Percentiles rank a stretch among this genome's conserved stretches.
These are phyloP conservation scores for Eucalyptus erythrocorys DNA, from an alignment of 345 rosid species.

Conservation along the genomic window DNA sequence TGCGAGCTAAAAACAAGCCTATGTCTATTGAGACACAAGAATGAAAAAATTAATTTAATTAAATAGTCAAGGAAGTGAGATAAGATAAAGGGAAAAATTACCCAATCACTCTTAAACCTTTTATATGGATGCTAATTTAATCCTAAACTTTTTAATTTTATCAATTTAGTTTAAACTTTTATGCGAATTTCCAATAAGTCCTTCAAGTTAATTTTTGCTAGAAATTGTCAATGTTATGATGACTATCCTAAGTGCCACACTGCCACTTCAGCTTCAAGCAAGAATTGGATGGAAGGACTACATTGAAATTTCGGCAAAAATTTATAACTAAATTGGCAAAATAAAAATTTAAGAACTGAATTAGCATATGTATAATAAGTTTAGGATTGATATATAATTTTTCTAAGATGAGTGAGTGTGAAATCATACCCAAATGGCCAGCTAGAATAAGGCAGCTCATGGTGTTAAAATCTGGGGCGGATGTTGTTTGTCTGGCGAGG, in stretches of 20 bases:
- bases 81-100: not conserved
- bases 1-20: not conserved
- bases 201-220: not conserved
- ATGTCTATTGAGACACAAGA: not conserved
- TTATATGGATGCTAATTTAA: rapidly evolving
- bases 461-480: not conserved
- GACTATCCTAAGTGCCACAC: rapidly evolving
- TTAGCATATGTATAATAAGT: not conserved
- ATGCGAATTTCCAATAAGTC: not conserved
- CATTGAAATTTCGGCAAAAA: not conserved
- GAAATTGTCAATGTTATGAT: not conserved
- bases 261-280: rapidly evolving
- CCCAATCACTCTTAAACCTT: rapidly evolving
- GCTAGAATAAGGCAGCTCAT: not conserved
- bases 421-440: not conserved
- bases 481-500: not conserved
- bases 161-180: not conserved
- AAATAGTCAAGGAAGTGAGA: no score
- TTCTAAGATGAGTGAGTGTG: not conserved
- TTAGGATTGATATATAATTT: rapidly evolving
- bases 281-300: not conserved
- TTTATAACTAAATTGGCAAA: no score
- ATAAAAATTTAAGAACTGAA: no score
- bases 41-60: not conserved
- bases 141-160: no score